These are phyloP conservation scores for Biscogniauxia marginata DNA, from an alignment of 2,329 filamentous ascomycete species.

Conservation along the genomic window DNA sequence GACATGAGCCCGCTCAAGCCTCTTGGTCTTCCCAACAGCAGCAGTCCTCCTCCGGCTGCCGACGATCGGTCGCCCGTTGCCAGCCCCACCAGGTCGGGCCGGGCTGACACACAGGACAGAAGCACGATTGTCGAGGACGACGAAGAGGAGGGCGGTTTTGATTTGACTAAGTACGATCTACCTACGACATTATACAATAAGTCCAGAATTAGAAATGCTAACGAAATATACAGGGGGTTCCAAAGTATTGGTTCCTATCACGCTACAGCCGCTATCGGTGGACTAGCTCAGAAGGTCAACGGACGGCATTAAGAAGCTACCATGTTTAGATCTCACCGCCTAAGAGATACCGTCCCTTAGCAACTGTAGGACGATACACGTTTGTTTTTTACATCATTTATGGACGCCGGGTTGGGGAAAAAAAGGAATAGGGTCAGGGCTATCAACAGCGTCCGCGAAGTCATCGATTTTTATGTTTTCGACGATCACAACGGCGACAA, in stretches of 20 bases:
- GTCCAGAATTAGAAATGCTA: slow-evolving; percentile 24
- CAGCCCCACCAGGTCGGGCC: slow-evolving; percentile 47
- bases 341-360: neutral
- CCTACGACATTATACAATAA: neutral
- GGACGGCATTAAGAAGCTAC: slow-evolving; percentile 4
- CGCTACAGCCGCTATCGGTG: slow-evolving; percentile 32
- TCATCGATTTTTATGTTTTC: no score
- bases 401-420: no score
- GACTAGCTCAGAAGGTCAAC: slow-evolving; percentile 12
- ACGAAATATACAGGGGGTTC: slow-evolving; percentile 51
- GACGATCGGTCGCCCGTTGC: slow-evolving; percentile 50
- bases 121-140: slow-evolving; percentile 26
- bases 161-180: slow-evolving; percentile 53
- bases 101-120: slow-evolving; percentile 27
- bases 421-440: no score
- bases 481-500: neutral
- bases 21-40: slow-evolving; percentile 48
- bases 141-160: slow-evolving; percentile 55
- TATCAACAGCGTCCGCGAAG: no score
- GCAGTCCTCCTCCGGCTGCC: slow-evolving; percentile 54
- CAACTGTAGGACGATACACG: no score
- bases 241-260: slow-evolving; percentile 65
- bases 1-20: slow-evolving; percentile 60
- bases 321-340: neutral
- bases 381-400: no score